phyloP scores from a whole-genome alignment of 192 early-diverging fungal species.

The Umbelopsis isabellina region DNA sequence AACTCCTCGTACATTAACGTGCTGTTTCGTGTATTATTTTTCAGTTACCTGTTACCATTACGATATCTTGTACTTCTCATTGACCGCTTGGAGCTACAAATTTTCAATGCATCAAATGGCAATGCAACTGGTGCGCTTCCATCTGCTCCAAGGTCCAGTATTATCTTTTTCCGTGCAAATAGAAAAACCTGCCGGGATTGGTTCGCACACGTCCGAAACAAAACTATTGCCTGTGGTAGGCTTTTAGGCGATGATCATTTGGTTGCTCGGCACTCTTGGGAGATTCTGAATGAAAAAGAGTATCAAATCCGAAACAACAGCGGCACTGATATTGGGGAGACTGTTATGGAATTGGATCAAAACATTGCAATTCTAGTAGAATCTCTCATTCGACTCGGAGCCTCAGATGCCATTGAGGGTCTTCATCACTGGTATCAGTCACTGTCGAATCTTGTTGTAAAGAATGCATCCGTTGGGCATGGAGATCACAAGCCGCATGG shows the following conservation, averaged over 20 bases:
- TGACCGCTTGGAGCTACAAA: constrained; percentile 77
- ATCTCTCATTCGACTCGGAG: constrained; percentile 24
- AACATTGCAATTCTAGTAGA: constrained; percentile 16
- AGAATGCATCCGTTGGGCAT: neutral
- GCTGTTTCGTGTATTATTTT: neutral
- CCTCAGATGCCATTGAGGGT: constrained; percentile 27
- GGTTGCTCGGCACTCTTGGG: constrained; percentile 40
- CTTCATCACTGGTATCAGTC: constrained; percentile 33
- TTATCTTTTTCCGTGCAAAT: constrained; percentile 76
- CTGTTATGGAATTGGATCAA: neutral
- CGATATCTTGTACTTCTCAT: constrained; percentile 58
- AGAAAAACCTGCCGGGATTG: constrained; percentile 77
- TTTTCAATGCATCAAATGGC: constrained; percentile 66
- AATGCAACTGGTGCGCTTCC: constrained; percentile 57
- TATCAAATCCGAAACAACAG: neutral
- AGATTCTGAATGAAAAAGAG: neutral
- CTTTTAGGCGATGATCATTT: constrained; percentile 46
- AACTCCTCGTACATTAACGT: neutral
- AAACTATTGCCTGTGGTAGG: constrained; percentile 54
- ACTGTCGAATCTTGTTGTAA: neutral
- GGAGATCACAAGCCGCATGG: neutral
- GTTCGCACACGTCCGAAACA: constrained; percentile 64
- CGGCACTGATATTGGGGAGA: neutral
- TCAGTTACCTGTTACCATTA: constrained; percentile 28
- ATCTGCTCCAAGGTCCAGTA: constrained; percentile 61